phyloP scores from a whole-genome alignment of 306 rosid genomes.

The Argentina anserina region DNA sequence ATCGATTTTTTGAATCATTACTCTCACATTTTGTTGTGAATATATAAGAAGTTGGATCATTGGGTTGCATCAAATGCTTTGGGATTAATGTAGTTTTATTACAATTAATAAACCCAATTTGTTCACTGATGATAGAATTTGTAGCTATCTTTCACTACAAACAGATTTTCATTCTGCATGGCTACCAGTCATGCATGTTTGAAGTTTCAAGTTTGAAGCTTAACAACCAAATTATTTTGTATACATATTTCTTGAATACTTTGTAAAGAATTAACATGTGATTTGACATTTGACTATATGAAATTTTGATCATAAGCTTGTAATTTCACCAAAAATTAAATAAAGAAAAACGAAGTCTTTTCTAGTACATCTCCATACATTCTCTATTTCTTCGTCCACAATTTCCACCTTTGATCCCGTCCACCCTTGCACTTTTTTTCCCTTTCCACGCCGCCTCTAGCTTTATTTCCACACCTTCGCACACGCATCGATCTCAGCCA shows the following conservation, averaged over 20 bases:
- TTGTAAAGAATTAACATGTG: neutral
- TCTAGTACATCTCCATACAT: neutral
- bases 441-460: conserved; percentile 57
- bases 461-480: neutral
- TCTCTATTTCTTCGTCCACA: neutral
- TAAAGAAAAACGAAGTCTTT: neutral
- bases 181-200: neutral
- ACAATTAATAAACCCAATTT: neutral
- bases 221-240: neutral
- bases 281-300: no score
- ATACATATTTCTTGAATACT: neutral
- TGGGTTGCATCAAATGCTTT: neutral
- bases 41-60: neutral
- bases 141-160: no score
- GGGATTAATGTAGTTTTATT: no score
- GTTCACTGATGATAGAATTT: neutral
- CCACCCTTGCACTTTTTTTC: neutral
- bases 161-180: neutral
- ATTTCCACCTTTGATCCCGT: conserved; percentile 1
- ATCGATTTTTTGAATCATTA: neutral
- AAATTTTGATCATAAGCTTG: no score
- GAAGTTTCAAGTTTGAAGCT: neutral
- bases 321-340: no score
- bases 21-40: neutral
- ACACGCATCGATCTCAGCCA: conserved; percentile 24